Conservation (phyloP, 805 yeast species). For the Candida cerambycidarum region DNA sequence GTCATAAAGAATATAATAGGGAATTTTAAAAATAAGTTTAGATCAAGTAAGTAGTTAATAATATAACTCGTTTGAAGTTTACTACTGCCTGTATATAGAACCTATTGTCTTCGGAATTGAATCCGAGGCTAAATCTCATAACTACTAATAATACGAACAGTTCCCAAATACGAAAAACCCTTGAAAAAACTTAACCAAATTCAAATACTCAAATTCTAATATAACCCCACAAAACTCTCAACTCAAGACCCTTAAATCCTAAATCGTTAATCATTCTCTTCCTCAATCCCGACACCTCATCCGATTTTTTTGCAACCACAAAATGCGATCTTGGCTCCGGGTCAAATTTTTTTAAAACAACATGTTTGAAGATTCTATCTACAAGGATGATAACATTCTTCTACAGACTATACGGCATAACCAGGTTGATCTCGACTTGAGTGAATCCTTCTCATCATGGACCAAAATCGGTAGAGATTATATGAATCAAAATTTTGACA, state of each 20-base stretch:
- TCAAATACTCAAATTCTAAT: no score
- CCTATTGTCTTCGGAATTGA: no score
- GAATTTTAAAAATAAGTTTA: not conserved
- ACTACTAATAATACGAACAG: no score
- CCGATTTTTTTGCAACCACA: slow-evolving; percentile 1
- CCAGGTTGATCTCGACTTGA: not conserved
- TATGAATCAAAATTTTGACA: slow-evolving; percentile 7
- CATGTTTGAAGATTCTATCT: slow-evolving; percentile 18
- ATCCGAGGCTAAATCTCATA: no score
- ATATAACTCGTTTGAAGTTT: no score
- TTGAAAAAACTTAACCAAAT: no score
- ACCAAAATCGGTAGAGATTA: not conserved
- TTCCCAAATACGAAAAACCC: no score
- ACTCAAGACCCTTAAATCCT: no score
- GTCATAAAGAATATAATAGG: not conserved
- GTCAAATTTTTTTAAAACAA: not conserved
- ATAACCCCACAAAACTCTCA: no score
- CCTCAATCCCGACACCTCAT: not conserved
- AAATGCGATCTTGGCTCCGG: slow-evolving; percentile 2
- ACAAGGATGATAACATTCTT: slow-evolving; percentile 18
- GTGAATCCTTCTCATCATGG: not conserved
- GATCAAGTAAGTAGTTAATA: not conserved
- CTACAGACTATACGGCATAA: slow-evolving; percentile 10
- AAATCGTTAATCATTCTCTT: no score
- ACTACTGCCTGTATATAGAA: no score